Percentiles rank a stretch among this genome's conserved stretches.
Conservation (phyloP, 2,329 filamentous ascomycete genomes). For the Beauveria caledonica region DNA sequence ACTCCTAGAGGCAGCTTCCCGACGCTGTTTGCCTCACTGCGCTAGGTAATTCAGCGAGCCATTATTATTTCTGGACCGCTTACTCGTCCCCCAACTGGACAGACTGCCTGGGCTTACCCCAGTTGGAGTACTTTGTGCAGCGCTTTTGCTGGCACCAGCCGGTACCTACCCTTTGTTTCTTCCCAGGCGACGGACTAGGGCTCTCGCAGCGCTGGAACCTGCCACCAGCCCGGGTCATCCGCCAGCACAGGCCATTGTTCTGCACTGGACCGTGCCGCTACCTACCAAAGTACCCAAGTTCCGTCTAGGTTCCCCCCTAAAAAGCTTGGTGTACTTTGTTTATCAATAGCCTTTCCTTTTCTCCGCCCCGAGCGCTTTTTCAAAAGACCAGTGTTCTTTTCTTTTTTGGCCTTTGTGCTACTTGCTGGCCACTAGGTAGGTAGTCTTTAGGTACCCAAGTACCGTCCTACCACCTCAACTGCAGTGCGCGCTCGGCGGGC, state of each 20-base stretch:
- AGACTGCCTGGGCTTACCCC: background rate
- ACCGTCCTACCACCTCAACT: background rate
- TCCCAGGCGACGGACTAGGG: background rate
- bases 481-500: no score
- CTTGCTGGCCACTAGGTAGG: background rate
- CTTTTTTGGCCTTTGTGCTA: no score
- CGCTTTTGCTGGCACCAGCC: background rate
- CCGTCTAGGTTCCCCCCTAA: no score
- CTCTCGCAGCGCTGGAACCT: background rate
- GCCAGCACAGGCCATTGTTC: background rate
- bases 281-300: background rate
- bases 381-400: no score
- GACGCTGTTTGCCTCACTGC: background rate
- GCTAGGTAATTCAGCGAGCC: background rate
- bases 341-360: no score
- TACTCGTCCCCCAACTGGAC: background rate
- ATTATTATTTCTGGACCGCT: background rate
- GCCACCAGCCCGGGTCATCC: background rate
- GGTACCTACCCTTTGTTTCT: background rate
- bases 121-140: background rate
- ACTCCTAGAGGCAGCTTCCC: background rate
- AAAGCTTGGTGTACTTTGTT: no score
- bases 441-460: background rate
- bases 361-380: no score
- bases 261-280: background rate